Evolutionary conservation across 768 basidiomycete genomes (phyloP).

Genomic region (Mycena leptocephala): DNA sequence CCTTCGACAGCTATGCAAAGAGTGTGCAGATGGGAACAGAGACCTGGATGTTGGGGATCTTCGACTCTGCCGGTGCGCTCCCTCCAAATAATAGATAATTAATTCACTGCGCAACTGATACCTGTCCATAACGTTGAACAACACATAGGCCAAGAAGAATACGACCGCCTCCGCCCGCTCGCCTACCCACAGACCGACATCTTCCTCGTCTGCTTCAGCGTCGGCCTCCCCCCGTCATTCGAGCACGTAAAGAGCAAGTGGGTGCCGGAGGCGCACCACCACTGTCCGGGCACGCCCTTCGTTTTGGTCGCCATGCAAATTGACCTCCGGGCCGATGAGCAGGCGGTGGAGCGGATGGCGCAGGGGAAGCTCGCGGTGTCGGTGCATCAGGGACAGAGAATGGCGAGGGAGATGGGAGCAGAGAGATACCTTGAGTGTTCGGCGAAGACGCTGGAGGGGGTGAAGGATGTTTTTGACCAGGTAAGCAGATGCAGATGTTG

Average conservation of each 20-base stretch:
- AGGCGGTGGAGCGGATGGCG: slow-evolving; percentile 94
- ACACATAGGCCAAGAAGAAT: slow-evolving; percentile 97
- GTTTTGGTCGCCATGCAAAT: slow-evolving; percentile 99
- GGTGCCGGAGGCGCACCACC: slow-evolving; percentile 99
- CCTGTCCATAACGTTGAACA: no score
- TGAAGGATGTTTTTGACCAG: slow-evolving; percentile 99
- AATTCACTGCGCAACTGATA: no score
- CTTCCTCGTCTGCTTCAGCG: slow-evolving; percentile 99
- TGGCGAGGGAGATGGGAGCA: slow-evolving; percentile 97
- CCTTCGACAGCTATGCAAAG: slow-evolving; percentile 98
- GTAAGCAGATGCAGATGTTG: no score
- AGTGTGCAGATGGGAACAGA: slow-evolving; percentile 99
- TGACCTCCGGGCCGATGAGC: slow-evolving; percentile 93
- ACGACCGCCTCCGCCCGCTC: slow-evolving; percentile 97
- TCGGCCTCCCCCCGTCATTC: slow-evolving; percentile 97
- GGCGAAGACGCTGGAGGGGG: slow-evolving; percentile 97
- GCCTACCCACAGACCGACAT: slow-evolving; percentile 99
- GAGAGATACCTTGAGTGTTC: slow-evolving; percentile 99
- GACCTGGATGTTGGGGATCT: slow-evolving; percentile 97
- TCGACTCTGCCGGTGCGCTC: slow-evolving; percentile 98
- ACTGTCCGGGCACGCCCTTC: slow-evolving; percentile 99
- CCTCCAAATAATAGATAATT: no score
- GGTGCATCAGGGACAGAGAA: slow-evolving; percentile 90
- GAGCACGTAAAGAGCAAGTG: slow-evolving; percentile 99
- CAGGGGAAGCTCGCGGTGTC: slow-evolving; percentile 97